Evolutionary conservation across 2,329 filamentous ascomycete genomes (phyloP), one percentile per base, ranked within the genome.

Genomic region (Colletotrichum sp.): DNA sequence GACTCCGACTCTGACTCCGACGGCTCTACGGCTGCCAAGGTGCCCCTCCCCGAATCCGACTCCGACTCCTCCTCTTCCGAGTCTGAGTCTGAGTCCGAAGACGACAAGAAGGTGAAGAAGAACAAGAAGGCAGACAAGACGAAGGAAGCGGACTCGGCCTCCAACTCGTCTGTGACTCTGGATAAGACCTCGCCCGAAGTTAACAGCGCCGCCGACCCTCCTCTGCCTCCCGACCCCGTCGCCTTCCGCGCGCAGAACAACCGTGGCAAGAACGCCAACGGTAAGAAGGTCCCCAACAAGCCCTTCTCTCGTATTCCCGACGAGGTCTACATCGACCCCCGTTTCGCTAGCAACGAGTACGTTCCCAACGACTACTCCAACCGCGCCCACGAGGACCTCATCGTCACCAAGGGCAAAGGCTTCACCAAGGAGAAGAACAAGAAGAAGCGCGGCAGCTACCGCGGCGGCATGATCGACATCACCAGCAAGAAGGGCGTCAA

Each of bases 341-440:
- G 88, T 81, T 93, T 96, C 80, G 83, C 92, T 4, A 96, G 93
- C 80, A 98, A 99, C 85, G 92, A 91, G 16, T 99, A 96, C 83
- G 89, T 95, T 13, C 89, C 93, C 26, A 95, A 98, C 84, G 93
- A 94, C 78, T 99, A 99, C 86, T 96, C 96, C 28, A 94, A 97
- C 80, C 93, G 93, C 80, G 98, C 98, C 10, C 95, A 96, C 82
- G 91, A 95, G 79, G 96, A 98, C 83, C 88, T 99, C 78, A 95
- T 96, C 65, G 91, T 98, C 52, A 99, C 96, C 36, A 95, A 94
- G 84, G 97, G 97, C 81, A 99, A 98, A 88, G 96, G 95, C 6
- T 99, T 99, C 87, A 99, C 96, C 76, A 99, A 99, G 89, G 97
- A 99, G 89, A 99, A 99, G 93, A 99, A 99, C 88, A 99, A 99